A percentile compares a stretch with the other conserved stretches of the same genome.
Evolutionary conservation across 345 rosid species (phyloP).

Genomic region (Kernera saxatilis): DNA sequence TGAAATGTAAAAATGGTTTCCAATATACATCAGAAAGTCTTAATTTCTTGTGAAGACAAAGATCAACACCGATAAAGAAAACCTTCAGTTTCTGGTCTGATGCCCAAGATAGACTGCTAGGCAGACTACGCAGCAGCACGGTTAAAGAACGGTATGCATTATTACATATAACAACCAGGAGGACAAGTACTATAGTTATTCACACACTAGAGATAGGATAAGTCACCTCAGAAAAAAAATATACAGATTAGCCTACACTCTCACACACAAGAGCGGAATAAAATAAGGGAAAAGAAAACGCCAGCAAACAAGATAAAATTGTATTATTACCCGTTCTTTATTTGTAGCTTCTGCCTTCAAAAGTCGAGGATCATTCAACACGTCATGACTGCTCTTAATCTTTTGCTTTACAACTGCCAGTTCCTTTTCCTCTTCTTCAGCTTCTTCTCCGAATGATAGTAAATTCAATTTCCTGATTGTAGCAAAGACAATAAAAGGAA

Average conservation of each 20-base stretch:
- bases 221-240: not conserved
- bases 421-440: slow-evolving; percentile 93
- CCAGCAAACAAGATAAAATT: not conserved
- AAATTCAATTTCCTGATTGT: slow-evolving; percentile 73
- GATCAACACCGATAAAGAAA: not conserved
- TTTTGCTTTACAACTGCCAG: slow-evolving; percentile 62
- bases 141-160: not conserved
- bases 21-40: slow-evolving; percentile 17
- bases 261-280: not conserved
- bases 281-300: not conserved
- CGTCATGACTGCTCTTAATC: slow-evolving; percentile 96
- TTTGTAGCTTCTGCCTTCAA: slow-evolving; percentile 46
- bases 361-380: slow-evolving; percentile 90
- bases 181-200: not conserved
- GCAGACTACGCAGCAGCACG: slow-evolving; percentile 1
- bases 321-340: slow-evolving; percentile 45
- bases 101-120: not conserved
- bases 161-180: slow-evolving; percentile 4
- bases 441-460: slow-evolving; percentile 98
- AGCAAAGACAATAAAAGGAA: slow-evolving; percentile 18
- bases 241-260: not conserved
- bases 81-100: not conserved
- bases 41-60: not conserved
- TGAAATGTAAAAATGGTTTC: slow-evolving; percentile 29
- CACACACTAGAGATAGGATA: not conserved